Evolutionary conservation across 176 grass and related monocot species (phyloP).

Genomic region (Tillandsia fasciculata): DNA sequence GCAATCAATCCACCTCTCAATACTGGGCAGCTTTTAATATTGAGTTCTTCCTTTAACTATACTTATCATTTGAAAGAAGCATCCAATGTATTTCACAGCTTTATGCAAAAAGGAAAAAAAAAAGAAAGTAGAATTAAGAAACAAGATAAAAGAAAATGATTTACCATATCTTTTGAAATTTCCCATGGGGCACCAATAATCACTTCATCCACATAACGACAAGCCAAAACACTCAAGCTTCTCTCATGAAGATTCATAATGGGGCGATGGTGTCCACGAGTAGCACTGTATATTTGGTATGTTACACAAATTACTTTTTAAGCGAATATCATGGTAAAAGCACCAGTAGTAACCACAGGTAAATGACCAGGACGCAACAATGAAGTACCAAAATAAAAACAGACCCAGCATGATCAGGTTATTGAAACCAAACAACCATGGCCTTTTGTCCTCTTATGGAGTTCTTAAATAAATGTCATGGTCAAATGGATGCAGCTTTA

Average conservation of each 20-base stretch:
- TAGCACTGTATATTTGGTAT: constrained; percentile 42
- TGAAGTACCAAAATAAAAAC: background rate
- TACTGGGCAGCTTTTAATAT: too few relatives aligned
- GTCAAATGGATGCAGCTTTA: too few relatives aligned
- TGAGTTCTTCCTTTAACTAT: background rate
- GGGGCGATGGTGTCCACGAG: constrained; percentile 72
- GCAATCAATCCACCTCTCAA: too few relatives aligned
- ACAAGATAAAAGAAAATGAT: constrained; percentile 6
- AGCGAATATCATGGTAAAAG: background rate
- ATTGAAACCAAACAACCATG: background rate
- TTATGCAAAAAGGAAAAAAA: background rate
- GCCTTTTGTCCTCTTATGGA: background rate
- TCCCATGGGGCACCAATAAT: constrained; percentile 97
- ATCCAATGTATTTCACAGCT: too few relatives aligned
- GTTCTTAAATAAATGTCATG: too few relatives aligned
- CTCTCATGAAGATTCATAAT: constrained; percentile 95
- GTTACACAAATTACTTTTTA: background rate
- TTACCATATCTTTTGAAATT: constrained; percentile 90
- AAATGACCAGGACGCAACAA: background rate
- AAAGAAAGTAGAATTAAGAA: background rate
- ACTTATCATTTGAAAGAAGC: too few relatives aligned
- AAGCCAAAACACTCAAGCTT: constrained; percentile 97
- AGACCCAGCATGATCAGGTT: background rate
- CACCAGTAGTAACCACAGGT: too few relatives aligned
- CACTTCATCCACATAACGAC: constrained; percentile 92